Evolutionary conservation across 768 basidiomycete species (phyloP).

Genomic region (Kwoniella botswanensis): DNA sequence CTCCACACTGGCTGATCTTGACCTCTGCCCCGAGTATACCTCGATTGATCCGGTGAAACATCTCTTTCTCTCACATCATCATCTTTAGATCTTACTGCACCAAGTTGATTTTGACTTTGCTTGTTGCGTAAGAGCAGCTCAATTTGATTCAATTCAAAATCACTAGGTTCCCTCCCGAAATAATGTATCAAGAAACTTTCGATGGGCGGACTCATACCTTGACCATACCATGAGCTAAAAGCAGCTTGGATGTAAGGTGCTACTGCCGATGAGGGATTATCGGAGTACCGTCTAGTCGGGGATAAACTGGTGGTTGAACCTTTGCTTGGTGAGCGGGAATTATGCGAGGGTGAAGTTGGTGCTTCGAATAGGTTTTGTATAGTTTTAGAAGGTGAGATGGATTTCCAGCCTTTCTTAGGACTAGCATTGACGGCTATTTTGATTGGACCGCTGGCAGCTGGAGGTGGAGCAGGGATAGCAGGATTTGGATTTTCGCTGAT

Average conservation of each 20-base stretch:
- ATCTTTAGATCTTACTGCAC: too few species aligned
- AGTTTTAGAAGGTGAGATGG: constrained; percentile 23
- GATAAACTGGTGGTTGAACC: neutral
- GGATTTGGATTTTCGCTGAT: neutral
- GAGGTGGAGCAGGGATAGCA: neutral
- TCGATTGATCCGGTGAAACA: too few species aligned
- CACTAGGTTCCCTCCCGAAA: constrained; percentile 37
- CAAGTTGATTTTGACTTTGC: neutral
- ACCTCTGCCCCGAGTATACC: too few species aligned
- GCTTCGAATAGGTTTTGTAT: constrained; percentile 35
- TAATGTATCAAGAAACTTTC: constrained; percentile 44
- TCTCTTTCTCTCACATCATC: too few species aligned
- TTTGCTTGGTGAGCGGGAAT: neutral
- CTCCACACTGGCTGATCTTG: too few species aligned
- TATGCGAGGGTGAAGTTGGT: neutral
- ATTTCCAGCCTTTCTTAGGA: constrained; percentile 20
- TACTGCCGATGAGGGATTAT: constrained; percentile 20
- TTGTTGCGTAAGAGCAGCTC: constrained; percentile 27
- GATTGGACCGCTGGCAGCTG: constrained; percentile 1
- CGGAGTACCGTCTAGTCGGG: neutral
- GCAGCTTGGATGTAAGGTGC: constrained; percentile 51
- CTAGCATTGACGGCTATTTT: constrained; percentile 22
- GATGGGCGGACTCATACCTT: constrained; percentile 34
- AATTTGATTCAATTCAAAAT: constrained; percentile 36
- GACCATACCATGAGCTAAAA: constrained; percentile 39